A percentile compares a stretch with the other conserved stretches of the same genome.
Evolutionary conservation across 768 basidiomycete species (phyloP).

Genomic region (Inosperma sp.): DNA sequence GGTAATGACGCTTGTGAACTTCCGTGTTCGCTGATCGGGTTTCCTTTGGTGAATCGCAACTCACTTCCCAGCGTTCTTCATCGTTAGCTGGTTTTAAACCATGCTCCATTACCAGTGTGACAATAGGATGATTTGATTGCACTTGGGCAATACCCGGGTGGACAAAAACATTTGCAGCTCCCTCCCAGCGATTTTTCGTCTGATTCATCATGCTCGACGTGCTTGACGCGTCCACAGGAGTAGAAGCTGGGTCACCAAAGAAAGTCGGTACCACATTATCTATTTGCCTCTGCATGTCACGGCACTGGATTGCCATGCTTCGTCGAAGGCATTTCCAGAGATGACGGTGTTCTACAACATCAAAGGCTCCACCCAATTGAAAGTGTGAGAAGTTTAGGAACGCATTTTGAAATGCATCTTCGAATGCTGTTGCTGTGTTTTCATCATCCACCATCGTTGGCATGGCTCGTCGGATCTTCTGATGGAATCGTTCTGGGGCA

Average conservation of each 20-base stretch:
- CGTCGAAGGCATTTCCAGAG: background rate
- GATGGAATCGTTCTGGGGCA: background rate
- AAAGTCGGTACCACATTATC: background rate
- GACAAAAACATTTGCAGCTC: background rate
- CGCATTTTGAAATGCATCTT: background rate
- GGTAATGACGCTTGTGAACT: conserved; percentile 3
- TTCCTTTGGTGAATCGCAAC: background rate
- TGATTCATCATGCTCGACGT: background rate
- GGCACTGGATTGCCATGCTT: conserved; percentile 1
- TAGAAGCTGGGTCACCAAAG: background rate
- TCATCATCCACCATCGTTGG: conserved; percentile 4
- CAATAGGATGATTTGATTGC: background rate
- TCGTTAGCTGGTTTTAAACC: background rate
- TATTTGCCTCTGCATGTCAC: background rate
- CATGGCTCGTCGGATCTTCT: background rate
- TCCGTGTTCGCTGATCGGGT: background rate
- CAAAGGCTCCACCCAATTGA: background rate
- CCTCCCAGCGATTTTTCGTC: background rate
- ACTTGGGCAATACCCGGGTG: background rate
- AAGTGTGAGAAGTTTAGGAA: background rate
- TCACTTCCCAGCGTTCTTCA: background rate
- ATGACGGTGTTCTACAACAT: background rate
- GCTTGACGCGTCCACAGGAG: background rate
- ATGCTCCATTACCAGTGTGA: background rate
- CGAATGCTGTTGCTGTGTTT: background rate